Conservation (phyloP, 805 yeast genomes). For the Nakazawaea wickerhamii region DNA sequence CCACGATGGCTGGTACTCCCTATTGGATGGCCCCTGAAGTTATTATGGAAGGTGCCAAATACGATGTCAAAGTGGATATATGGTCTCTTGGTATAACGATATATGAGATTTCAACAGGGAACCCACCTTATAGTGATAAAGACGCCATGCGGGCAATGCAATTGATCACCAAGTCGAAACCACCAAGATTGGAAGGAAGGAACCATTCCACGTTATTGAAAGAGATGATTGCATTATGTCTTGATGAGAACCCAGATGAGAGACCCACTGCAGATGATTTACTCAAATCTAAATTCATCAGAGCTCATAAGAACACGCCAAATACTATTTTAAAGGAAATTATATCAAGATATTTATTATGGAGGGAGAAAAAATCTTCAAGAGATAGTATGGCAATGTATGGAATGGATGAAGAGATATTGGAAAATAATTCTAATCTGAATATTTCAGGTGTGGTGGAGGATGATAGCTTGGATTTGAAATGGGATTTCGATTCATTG, state of each 20-base stretch:
- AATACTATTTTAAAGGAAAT: constrained; percentile 65
- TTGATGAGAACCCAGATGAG: constrained; percentile 90
- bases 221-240: constrained; percentile 84
- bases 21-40: constrained; percentile 99
- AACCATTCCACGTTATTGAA: constrained; percentile 71
- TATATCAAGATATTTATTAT: constrained; percentile 62
- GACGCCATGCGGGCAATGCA: constrained; percentile 96
- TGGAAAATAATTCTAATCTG: constrained; percentile 18
- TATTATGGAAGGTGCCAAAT: constrained; percentile 81
- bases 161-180: constrained; percentile 85
- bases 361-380: constrained; percentile 64
- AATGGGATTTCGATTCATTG: constrained; percentile 89
- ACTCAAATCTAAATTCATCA: constrained; percentile 66
- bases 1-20: constrained; percentile 94
- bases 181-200: constrained; percentile 91
- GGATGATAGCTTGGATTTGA: constrained; percentile 40
- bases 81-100: constrained; percentile 97
- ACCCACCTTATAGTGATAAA: constrained; percentile 94
- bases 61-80: constrained; percentile 90
- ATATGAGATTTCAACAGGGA: constrained; percentile 93
- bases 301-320: constrained; percentile 52
- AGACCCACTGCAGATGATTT: constrained; percentile 85
- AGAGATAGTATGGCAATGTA: constrained; percentile 42
- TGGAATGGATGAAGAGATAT: constrained; percentile 34
- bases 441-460: constrained; percentile 16